Percentiles rank a stretch among this genome's conserved stretches.
Evolutionary conservation across 805 yeast genomes (phyloP).

Genomic region (Ogataea pignaliae): DNA sequence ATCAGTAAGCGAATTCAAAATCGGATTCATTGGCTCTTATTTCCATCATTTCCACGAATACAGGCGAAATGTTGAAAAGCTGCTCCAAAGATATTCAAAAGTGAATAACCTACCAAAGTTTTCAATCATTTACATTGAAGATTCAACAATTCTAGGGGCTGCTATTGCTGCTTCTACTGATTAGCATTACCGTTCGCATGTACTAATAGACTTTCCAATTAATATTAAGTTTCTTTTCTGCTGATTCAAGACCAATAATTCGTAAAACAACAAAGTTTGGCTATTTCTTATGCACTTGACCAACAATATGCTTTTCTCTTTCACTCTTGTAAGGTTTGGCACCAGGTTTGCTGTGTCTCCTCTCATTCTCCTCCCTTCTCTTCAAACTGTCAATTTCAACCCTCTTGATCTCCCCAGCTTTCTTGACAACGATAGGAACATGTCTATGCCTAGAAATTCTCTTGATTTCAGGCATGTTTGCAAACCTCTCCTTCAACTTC

Average conservation of each 20-base stretch:
- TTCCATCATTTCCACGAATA: conserved; percentile 39
- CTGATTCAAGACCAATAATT: no score
- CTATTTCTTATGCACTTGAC: conserved; percentile 58
- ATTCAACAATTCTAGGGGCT: conserved; percentile 48
- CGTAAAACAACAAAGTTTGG: no score
- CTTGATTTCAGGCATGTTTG: conserved; percentile 93
- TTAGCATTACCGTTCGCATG: not conserved
- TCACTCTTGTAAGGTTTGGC: conserved; percentile 59
- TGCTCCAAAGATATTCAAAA: conserved; percentile 8
- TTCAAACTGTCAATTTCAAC: conserved; percentile 69
- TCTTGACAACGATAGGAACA: conserved; percentile 80
- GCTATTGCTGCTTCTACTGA: conserved; percentile 42
- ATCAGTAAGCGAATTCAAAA: conserved; percentile 20
- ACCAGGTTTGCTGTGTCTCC: conserved; percentile 69
- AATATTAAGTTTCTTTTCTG: no score
- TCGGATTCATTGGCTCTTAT: conserved; percentile 51
- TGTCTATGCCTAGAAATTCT: conserved; percentile 91
- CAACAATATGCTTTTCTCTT: conserved; percentile 82
- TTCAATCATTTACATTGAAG: conserved; percentile 36
- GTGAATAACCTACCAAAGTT: conserved; percentile 28
- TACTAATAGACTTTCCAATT: not conserved
- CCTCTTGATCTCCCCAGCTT: conserved; percentile 81
- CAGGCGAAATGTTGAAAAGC: conserved; percentile 29
- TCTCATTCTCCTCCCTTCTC: conserved; percentile 77
- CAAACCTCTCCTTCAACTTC: conserved; percentile 86